phyloP scores from a whole-genome alignment of 306 rosid genomes.

The Casuarina cunninghamiana region DNA sequence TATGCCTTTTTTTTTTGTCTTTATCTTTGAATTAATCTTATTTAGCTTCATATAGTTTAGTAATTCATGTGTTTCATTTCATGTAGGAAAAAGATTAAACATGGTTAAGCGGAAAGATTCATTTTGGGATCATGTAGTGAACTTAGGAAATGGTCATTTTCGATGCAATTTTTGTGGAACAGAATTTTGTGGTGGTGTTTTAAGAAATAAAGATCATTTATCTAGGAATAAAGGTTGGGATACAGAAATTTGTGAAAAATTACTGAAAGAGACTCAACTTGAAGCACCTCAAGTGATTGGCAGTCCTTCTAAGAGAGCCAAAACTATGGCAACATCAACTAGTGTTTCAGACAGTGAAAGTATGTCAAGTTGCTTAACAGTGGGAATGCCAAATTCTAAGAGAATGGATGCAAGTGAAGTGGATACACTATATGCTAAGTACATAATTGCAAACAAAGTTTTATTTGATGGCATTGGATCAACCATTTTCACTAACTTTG shows the following conservation, averaged over 20 bases:
- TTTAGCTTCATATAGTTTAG: no score
- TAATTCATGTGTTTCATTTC: not conserved
- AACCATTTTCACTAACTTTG: not conserved
- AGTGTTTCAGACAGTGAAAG: no score
- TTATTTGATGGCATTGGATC: not conserved
- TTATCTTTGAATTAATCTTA: not conserved
- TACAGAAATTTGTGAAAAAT: not conserved
- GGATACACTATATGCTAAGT: not conserved
- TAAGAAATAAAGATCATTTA: not conserved
- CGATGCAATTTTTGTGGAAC: not conserved
- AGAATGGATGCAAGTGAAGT: not conserved
- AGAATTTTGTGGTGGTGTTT: not conserved
- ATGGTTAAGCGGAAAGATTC: not conserved
- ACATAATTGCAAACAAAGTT: not conserved
- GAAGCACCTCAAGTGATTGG: not conserved
- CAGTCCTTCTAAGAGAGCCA: not conserved
- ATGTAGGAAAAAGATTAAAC: not conserved
- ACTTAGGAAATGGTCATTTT: not conserved
- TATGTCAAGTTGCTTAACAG: not conserved
- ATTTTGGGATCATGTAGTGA: not conserved
- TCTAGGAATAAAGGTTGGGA: not conserved
- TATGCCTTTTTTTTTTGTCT: no score
- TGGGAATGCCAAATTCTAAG: not conserved
- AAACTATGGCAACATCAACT: not conserved
- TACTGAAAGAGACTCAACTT: not conserved